phyloP scores from a whole-genome alignment of 306 rosid genomes.

The Calophaca sinica region DNA sequence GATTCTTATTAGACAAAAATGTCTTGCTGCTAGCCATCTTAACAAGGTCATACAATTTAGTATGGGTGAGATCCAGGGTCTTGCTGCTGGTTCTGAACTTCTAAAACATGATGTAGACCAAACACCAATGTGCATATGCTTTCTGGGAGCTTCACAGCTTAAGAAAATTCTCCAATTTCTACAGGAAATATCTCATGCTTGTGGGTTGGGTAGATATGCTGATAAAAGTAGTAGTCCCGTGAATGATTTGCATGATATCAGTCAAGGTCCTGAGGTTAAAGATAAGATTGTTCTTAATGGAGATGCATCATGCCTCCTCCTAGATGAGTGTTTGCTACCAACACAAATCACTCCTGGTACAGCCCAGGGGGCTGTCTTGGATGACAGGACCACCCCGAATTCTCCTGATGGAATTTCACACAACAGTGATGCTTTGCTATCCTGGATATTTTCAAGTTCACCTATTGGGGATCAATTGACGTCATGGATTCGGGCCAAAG shows the following conservation, averaged over 20 bases:
- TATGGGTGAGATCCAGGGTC: slow-evolving; percentile 79
- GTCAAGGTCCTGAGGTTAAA: slow-evolving; percentile 61
- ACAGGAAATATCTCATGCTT: slow-evolving; percentile 81
- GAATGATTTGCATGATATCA: slow-evolving; percentile 57
- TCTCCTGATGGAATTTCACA: slow-evolving; percentile 58
- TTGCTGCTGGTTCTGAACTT: slow-evolving; percentile 78
- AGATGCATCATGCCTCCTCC: slow-evolving; percentile 80
- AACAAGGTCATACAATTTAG: slow-evolving; percentile 82
- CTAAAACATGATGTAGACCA: slow-evolving; percentile 75
- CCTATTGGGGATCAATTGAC: slow-evolving; percentile 78
- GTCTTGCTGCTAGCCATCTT: slow-evolving; percentile 85
- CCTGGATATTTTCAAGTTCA: slow-evolving; percentile 82
- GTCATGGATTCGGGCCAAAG: slow-evolving; percentile 74
- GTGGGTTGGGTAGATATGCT: slow-evolving; percentile 78
- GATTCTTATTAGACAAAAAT: slow-evolving; percentile 78
- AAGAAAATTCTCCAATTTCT: slow-evolving; percentile 84
- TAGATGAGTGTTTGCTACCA: slow-evolving; percentile 73
- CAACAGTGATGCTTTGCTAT: slow-evolving; percentile 61
- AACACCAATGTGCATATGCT: slow-evolving; percentile 88
- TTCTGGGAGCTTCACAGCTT: slow-evolving; percentile 82
- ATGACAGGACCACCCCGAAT: slow-evolving; percentile 51
- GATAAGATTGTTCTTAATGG: slow-evolving; percentile 83
- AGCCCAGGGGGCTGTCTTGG: slow-evolving; percentile 52
- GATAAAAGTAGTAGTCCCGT: slow-evolving; percentile 63
- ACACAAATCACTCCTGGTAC: slow-evolving; percentile 51